Evolutionary conservation across 495 filamentous ascomycete genomes (phyloP), one percentile per base, ranked within the genome.

Genomic region (Chaetomium fimeti): DNA sequence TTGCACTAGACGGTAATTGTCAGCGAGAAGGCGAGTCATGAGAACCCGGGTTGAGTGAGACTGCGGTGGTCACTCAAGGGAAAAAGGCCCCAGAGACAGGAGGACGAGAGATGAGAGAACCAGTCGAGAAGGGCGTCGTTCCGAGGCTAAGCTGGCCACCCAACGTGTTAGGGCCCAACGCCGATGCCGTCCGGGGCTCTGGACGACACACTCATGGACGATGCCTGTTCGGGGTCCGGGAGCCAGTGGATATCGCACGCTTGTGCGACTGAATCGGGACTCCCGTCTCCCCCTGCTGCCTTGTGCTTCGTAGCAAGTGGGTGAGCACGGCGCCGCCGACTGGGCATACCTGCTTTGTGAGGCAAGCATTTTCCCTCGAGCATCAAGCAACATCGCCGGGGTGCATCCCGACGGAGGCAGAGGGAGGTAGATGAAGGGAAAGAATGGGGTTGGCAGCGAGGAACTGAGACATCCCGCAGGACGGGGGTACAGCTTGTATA

Each of bases 1-100:
- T 91, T 89, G 75, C 89, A 91, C 83, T 87, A 32, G 59, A 65
- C 25, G 57, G 60, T 52, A 61, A 65, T 61, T 49, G 68, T 69
- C 64, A 69, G 66, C 48, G 43, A 57, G 20, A 45, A 55, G 43
- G 52, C 60, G 40, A 40, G 42, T 28, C 57, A 67, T 63, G 42
- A 28, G 25, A 36, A 36, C 47, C 47, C 13, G 48, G 38, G 27
- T 22, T 22, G 45, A 47, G 53, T 29, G 40, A 49, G 16, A 22
- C 59, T 18, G 45, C 22, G 20, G 12, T 15, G 24, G 12, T 49
- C 25, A 47, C 38, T 40, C 36, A 38, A 11, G 49, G 12, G 32
- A 9, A 45, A 32, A 40, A 40, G 32, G 15, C 5, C 32, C 20
- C 43, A 48, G 38, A 43, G 40, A 52, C 24, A 42, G 27, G 32